Evolutionary conservation across 164 flowering plant genomes (phyloP).

Genomic region (Magnolia changhungtana): DNA sequence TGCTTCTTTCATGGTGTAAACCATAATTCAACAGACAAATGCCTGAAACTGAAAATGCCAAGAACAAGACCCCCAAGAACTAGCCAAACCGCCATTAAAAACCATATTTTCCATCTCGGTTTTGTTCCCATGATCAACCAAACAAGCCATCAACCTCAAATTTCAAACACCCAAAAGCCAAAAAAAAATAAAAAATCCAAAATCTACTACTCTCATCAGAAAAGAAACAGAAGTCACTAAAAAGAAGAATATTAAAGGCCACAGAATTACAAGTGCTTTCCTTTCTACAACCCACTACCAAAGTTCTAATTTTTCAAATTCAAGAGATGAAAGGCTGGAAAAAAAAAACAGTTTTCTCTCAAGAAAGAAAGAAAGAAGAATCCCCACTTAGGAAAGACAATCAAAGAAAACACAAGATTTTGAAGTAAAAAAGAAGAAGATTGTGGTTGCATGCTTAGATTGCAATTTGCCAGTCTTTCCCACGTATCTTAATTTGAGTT

Average conservation of each 20-base stretch:
- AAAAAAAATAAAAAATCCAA: background rate
- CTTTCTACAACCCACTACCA: constrained; percentile 13
- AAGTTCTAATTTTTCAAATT: background rate
- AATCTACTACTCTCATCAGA: constrained; percentile 9
- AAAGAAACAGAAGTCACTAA: constrained; percentile 2
- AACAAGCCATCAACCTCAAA: background rate
- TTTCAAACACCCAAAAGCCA: constrained; percentile 4
- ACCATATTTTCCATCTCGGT: constrained; percentile 6
- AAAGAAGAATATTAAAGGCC: constrained; percentile 1
- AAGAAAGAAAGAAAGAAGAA: background rate
- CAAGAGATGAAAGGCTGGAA: background rate
- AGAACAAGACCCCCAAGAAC: background rate
- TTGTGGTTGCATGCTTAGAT: constrained; percentile 10
- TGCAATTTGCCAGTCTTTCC: constrained; percentile 3
- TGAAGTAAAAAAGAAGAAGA: constrained; percentile 9
- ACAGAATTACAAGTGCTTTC: constrained; percentile 19
- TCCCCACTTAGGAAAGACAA: background rate
- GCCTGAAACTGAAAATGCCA: background rate
- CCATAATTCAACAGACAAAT: background rate
- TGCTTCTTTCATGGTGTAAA: constrained; percentile 14
- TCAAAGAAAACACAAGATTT: background rate
- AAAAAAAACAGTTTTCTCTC: background rate
- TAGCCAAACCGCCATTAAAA: background rate
- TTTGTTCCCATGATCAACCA: constrained; percentile 6
- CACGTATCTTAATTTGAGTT: constrained; percentile 9